phyloP scores from a whole-genome alignment of 2,329 filamentous ascomycete species.

The Penicillium sp. region DNA sequence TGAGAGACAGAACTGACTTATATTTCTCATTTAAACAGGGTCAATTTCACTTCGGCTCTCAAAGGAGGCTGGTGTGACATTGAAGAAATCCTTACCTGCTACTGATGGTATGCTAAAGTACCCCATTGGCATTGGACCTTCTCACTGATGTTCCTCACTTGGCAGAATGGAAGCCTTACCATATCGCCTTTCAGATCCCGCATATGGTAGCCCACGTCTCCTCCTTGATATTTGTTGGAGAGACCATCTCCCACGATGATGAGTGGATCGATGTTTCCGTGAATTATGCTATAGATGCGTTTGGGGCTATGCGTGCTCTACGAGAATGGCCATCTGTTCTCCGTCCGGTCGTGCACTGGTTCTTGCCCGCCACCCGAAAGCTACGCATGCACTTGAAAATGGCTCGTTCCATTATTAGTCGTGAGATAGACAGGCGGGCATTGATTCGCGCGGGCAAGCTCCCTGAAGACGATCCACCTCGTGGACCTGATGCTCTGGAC shows the following conservation, averaged over 20 bases:
- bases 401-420: conserved; percentile 36
- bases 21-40: conserved; percentile 10
- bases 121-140: neutral
- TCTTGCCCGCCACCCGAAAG: conserved; percentile 43
- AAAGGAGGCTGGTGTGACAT: conserved; percentile 22
- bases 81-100: conserved; percentile 25
- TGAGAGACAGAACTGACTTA: neutral
- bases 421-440: conserved; percentile 24
- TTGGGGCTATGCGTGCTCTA: conserved; percentile 39
- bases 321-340: conserved; percentile 42
- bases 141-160: conserved; percentile 8
- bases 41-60: conserved; percentile 28
- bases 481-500: conserved; percentile 28
- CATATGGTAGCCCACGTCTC: conserved; percentile 54
- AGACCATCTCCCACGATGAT: conserved; percentile 21
- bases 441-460: conserved; percentile 23
- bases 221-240: conserved; percentile 36
- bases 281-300: conserved; percentile 24
- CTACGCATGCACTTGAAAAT: conserved; percentile 40
- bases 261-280: conserved; percentile 30
- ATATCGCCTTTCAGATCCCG: conserved; percentile 53
- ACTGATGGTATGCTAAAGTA: conserved; percentile 22
- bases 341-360: conserved; percentile 46
- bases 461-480: conserved; percentile 12
- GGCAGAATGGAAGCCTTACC: conserved; percentile 55